Conservation (phyloP, 768 basidiomycete species). For the Podaxis carcinomalis region DNA sequence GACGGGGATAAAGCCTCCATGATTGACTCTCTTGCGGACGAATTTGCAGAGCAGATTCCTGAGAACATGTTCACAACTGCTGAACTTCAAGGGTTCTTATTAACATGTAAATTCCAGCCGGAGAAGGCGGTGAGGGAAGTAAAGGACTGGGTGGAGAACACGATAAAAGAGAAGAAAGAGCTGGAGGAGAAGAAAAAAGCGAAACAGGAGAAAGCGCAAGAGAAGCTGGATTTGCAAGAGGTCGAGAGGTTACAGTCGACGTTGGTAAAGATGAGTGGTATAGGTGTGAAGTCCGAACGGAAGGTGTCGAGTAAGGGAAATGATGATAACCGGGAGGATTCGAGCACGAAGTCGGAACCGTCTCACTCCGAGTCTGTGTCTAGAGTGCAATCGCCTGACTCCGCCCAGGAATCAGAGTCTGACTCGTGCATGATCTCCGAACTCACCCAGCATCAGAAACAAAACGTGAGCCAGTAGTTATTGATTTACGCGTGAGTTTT, state of each 20-base stretch:
- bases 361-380: neutral
- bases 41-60: slow-evolving; percentile 40
- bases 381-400: neutral
- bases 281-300: neutral
- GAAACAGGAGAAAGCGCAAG: slow-evolving; percentile 21
- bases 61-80: slow-evolving; percentile 48
- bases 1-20: slow-evolving; percentile 8
- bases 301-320: neutral
- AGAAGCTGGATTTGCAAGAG: slow-evolving; percentile 22
- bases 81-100: slow-evolving; percentile 55
- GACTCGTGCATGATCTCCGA: neutral
- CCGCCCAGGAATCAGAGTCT: neutral
- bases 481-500: neutral
- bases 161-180: slow-evolving; percentile 28
- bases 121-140: slow-evolving; percentile 26
- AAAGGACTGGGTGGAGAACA: slow-evolving; percentile 37
- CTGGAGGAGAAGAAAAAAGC: slow-evolving; percentile 32
- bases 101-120: slow-evolving; percentile 37
- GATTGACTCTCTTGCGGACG: slow-evolving; percentile 29
- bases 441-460: neutral
- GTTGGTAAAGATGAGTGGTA: slow-evolving; percentile 18
- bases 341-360: neutral
- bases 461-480: neutral
- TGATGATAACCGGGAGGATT: neutral
- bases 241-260: slow-evolving; percentile 22